Evolutionary conservation across 1,139 yeast species (phyloP), one percentile per base, ranked within the genome.

Genomic region (Candida sp.): DNA sequence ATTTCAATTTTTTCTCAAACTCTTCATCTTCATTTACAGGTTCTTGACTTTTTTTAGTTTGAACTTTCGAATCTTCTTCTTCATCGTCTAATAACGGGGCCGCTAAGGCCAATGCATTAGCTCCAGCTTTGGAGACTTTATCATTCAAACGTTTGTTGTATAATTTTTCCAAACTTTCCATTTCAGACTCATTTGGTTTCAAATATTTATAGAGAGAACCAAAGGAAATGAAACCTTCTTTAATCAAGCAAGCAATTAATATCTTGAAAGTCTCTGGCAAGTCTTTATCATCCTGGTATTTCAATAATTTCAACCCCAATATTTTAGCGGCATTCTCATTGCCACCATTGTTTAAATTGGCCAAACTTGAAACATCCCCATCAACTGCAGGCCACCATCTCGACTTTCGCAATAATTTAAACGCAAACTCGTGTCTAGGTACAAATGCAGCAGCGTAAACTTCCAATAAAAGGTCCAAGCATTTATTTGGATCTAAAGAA

Each of bases 91-190:
- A 73, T 39, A 91, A 68, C 1, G 97, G 96, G 5, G 95, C 95
- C 3, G 97, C 96, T 52, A 89, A 62, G 0, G 97, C 95, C 43
- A 91, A 66, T 0, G 96, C 96, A 48, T 86, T 87, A 0, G 89
- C 86, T 22, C 81, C 78, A 0, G 95, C 86, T 48, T 74, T 70
- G 52, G 75, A 72, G 0, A 86, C 82, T 45, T 82, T 77, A 12
- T 80, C 80, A n/a, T 83, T 82, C 52, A 86, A 59, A 21, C 75
- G 71, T 23, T 70, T 69, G 33, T 78, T 73, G 60, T 80, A 78
- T 4, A 63, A 61, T 1, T 62, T 63, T 40, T 81, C 77, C 35
- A 82, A 64, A 8, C 55, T 53, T 0, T 54, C 56, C 65, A 82
- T 64, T 15, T 63, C 75, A 1, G 64, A 65, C 36, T 67, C 71